A percentile compares a stretch with the other conserved stretches of the same genome.
Evolutionary conservation across 257 asterid species (phyloP).

Genomic region (Eustoma russellianum): DNA sequence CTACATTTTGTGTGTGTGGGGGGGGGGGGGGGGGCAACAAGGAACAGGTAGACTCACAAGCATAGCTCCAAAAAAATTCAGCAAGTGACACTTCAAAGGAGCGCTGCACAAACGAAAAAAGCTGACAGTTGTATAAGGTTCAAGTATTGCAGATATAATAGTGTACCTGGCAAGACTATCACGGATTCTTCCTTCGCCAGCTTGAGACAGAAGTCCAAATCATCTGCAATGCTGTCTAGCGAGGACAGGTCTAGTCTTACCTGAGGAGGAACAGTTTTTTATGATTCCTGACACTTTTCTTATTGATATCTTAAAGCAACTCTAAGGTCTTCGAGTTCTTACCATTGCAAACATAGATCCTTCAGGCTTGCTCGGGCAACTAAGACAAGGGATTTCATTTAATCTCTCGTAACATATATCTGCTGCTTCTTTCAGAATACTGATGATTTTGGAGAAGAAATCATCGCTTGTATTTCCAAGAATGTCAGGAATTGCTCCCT

Average conservation of each 20-base stretch:
- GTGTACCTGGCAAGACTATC: conserved; percentile 62
- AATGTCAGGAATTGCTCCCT: conserved; percentile 71
- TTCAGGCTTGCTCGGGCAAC: conserved; percentile 79
- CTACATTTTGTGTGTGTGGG: too few species aligned
- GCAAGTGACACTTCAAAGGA: too few species aligned
- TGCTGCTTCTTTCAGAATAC: conserved; percentile 42
- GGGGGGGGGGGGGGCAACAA: too few species aligned
- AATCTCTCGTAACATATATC: conserved; percentile 31
- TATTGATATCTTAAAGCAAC: background rate
- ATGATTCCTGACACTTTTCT: conserved; percentile 1
- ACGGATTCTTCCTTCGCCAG: conserved; percentile 74
- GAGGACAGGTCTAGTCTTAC: conserved; percentile 46
- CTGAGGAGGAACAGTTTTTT: conserved; percentile 23
- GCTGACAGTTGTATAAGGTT: too few species aligned
- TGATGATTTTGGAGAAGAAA: conserved; percentile 42
- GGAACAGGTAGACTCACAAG: too few species aligned
- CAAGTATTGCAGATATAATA: too few species aligned
- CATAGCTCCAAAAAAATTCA: too few species aligned
- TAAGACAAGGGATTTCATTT: conserved; percentile 55
- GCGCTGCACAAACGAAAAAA: too few species aligned
- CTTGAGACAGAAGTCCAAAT: conserved; percentile 59
- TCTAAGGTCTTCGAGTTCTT: conserved; percentile 8
- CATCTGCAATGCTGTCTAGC: conserved; percentile 55
- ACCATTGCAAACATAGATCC: conserved; percentile 90
- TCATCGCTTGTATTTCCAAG: conserved; percentile 43